phyloP scores from a whole-genome alignment of 2,329 filamentous ascomycete species.

The Trichoderma sp. region DNA sequence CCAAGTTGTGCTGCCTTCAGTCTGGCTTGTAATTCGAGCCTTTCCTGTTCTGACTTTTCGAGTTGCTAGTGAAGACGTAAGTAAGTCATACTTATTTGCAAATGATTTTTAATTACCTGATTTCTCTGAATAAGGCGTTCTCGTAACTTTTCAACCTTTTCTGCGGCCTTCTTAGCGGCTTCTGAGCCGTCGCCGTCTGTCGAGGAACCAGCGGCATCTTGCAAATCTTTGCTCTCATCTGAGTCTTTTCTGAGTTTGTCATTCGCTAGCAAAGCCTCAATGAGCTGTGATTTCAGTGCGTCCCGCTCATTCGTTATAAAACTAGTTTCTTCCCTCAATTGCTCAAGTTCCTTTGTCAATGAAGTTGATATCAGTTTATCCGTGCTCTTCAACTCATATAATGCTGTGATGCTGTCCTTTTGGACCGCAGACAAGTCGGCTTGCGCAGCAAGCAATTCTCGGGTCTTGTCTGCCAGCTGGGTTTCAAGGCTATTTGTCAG shows the following conservation, averaged over 20 bases:
- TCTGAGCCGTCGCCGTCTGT: conserved; percentile 38
- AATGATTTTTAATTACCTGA: conserved; percentile 50
- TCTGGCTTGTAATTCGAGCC: conserved; percentile 53
- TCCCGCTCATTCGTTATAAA: conserved; percentile 52
- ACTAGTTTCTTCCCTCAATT: conserved; percentile 51
- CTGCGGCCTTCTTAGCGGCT: conserved; percentile 42
- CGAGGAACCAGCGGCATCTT: conserved; percentile 37
- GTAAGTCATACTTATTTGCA: neutral
- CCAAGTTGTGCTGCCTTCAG: conserved; percentile 54
- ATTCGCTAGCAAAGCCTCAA: conserved; percentile 59
- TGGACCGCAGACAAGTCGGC: conserved; percentile 55
- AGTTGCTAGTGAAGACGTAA: conserved; percentile 47
- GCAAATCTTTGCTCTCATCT: conserved; percentile 46
- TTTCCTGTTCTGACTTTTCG: conserved; percentile 57
- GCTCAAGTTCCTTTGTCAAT: conserved; percentile 57
- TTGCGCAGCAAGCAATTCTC: conserved; percentile 53
- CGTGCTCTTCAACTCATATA: conserved; percentile 58
- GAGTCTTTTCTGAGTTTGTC: conserved; percentile 57
- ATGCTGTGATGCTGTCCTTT: conserved; percentile 52
- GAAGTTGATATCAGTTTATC: conserved; percentile 59
- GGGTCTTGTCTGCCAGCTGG: conserved; percentile 52
- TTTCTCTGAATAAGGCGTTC: conserved; percentile 54
- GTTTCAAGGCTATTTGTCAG: conserved; percentile 45
- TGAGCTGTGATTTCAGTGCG: conserved; percentile 57
- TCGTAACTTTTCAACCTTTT: conserved; percentile 59